Percentiles rank a stretch among this genome's conserved stretches.
Evolutionary conservation across 2,329 filamentous ascomycete genomes (phyloP).

Genomic region (Penicillium sp.): DNA sequence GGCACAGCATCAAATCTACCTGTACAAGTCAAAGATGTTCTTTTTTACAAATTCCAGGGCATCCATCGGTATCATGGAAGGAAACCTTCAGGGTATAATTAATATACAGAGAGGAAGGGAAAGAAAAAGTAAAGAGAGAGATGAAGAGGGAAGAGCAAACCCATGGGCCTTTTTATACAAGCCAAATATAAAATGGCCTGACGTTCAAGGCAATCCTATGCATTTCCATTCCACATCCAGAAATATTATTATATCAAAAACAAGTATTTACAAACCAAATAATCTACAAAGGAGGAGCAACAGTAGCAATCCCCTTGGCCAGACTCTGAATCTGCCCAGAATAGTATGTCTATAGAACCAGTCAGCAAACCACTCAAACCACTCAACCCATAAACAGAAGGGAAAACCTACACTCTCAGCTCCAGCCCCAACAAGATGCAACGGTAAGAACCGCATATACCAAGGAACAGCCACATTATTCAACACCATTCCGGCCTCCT

Average conservation of each 20-base stretch:
- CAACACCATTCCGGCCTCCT: constrained; percentile 27
- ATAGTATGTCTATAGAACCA: constrained; percentile 19
- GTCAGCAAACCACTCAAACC: constrained; percentile 8
- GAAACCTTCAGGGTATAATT: too few relatives aligned
- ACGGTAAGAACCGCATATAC: constrained; percentile 24
- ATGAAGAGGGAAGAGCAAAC: too few relatives aligned
- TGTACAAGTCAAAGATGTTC: too few relatives aligned
- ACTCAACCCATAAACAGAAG: not conserved
- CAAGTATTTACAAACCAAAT: not conserved
- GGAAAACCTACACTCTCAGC: constrained; percentile 31
- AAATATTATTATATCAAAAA: not conserved
- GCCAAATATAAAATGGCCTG: too few relatives aligned
- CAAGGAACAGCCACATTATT: constrained; percentile 28
- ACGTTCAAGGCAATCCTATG: too few relatives aligned
- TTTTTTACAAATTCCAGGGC: too few relatives aligned
- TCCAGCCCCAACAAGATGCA: constrained; percentile 31
- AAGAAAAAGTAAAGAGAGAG: too few relatives aligned
- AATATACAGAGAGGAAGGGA: too few relatives aligned
- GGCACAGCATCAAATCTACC: too few relatives aligned
- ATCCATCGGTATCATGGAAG: too few relatives aligned
- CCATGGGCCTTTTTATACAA: too few relatives aligned
- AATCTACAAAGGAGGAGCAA: constrained; percentile 19
- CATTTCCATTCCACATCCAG: not conserved
- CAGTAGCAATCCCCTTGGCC: constrained; percentile 20
- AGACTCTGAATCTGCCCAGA: constrained; percentile 20